Evolutionary conservation across 129 eudicot genomes (phyloP).

Genomic region (Flaveria ramosissima): DNA sequence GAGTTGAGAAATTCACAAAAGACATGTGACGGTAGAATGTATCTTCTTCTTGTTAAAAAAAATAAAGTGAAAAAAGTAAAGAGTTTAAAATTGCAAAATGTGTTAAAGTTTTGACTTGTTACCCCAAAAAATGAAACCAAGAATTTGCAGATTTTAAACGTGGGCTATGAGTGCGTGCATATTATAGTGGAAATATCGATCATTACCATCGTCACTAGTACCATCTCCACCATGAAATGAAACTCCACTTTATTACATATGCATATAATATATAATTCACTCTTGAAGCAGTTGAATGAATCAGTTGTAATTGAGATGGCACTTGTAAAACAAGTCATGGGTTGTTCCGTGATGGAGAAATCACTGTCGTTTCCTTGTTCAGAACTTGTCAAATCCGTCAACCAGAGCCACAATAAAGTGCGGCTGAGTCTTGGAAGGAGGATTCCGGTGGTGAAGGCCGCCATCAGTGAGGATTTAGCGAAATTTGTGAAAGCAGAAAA

Average conservation of each 20-base stretch:
- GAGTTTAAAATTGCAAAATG: no score
- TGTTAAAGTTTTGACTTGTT: no score
- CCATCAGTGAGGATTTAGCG: constrained; percentile 65
- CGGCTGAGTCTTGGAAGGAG: not conserved
- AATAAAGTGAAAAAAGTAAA: no score
- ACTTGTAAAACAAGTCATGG: constrained; percentile 64
- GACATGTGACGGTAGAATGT: no score
- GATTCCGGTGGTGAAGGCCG: constrained; percentile 44
- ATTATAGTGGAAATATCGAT: no score
- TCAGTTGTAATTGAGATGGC: constrained; percentile 44
- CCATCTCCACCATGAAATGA: no score
- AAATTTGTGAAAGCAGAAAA: constrained; percentile 35
- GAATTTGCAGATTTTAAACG: not conserved
- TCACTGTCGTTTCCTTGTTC: constrained; percentile 40
- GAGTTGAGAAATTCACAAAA: no score
- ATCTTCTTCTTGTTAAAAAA: no score
- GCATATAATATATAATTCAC: no score
- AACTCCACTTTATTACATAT: constrained; percentile 5
- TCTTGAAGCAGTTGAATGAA: not conserved
- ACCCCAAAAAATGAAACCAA: no score
- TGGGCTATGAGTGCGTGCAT: not conserved
- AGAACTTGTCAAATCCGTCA: constrained; percentile 13
- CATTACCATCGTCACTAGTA: not conserved
- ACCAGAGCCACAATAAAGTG: constrained; percentile 17
- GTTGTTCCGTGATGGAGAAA: constrained; percentile 47